Percentiles rank a stretch among this genome's conserved stretches.
Conservation (phyloP, 1,284 basidiomycete species). For the Papiliotrema terrestris region DNA sequence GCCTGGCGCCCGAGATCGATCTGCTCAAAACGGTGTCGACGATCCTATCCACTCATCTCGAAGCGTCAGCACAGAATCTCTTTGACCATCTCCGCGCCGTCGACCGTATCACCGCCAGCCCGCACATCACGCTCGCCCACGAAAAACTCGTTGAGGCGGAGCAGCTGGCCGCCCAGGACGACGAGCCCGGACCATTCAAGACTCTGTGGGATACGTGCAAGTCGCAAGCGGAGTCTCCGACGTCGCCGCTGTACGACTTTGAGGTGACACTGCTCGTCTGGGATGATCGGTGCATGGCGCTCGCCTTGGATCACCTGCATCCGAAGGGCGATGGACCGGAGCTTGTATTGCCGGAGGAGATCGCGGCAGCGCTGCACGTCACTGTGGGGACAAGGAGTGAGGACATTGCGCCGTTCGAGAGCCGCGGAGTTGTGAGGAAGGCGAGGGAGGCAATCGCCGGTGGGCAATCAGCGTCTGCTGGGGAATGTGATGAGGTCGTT, state of each 20-base stretch:
- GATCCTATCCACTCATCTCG: constrained; percentile 49
- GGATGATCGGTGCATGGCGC: constrained; percentile 75
- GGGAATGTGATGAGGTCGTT: constrained; percentile 32
- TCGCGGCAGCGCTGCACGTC: constrained; percentile 66
- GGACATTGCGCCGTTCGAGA: constrained; percentile 64
- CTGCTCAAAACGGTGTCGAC: constrained; percentile 39
- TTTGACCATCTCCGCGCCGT: constrained; percentile 57
- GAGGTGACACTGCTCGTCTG: constrained; percentile 66
- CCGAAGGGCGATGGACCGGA: constrained; percentile 35
- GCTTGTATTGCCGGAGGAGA: constrained; percentile 52
- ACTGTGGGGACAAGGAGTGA: constrained; percentile 73
- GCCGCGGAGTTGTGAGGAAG: constrained; percentile 29
- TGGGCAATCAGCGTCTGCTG: constrained; percentile 27
- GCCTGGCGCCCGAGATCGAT: constrained; percentile 68
- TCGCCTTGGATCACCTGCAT: constrained; percentile 60
- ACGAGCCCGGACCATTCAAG: constrained; percentile 17
- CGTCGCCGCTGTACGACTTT: constrained; percentile 61
- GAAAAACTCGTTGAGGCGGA: constrained; percentile 55
- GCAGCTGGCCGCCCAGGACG: constrained; percentile 39
- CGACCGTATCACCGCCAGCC: constrained; percentile 58
- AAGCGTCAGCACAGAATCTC: constrained; percentile 48
- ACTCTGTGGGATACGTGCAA: constrained; percentile 66
- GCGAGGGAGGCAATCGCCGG: constrained; percentile 27
- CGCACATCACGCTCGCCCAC: constrained; percentile 88
- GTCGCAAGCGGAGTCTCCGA: constrained; percentile 51